These are phyloP conservation scores for Murraya paniculata DNA, from an alignment of 345 rosid species.

Conservation along the genomic window DNA sequence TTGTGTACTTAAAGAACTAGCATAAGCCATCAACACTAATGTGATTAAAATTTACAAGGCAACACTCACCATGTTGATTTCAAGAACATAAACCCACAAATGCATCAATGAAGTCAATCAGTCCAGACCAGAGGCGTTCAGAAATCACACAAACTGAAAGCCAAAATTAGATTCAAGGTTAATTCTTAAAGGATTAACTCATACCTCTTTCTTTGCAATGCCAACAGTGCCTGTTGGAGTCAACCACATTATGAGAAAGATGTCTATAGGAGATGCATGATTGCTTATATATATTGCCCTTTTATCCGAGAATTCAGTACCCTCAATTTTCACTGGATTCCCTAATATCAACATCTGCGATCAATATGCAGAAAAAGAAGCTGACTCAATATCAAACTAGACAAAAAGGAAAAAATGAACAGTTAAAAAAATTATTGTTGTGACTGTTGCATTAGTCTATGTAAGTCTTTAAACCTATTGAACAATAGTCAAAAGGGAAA, in stretches of 20 bases:
- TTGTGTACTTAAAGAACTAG: not conserved
- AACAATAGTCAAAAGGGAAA: not conserved
- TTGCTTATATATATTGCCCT: constrained; percentile 54
- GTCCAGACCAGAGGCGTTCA: not conserved
- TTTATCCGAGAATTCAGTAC: constrained; percentile 39
- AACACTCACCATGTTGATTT: not conserved
- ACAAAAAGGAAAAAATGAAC: not conserved
- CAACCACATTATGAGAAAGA: constrained; percentile 56
- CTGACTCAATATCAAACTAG: not conserved
- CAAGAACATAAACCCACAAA: not conserved
- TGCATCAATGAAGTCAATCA: not conserved
- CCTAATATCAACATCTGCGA: constrained; percentile 66
- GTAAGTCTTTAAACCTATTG: not conserved
- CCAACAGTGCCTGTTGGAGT: constrained; percentile 54
- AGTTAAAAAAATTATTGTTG: not conserved
- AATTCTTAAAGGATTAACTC: not conserved
- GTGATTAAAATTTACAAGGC: not conserved
- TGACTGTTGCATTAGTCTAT: not conserved
- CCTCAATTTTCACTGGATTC: constrained; percentile 50
- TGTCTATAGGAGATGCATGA: constrained; percentile 57
- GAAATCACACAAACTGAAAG: not conserved
- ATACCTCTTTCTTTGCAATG: constrained; percentile 59
- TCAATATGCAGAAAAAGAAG: constrained; percentile 8
- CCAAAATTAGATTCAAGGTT: not conserved
- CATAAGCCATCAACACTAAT: not conserved